These are phyloP conservation scores for Picochlorum sp. DNA, from an alignment of 139 green algal species.

Conservation along the genomic window DNA sequence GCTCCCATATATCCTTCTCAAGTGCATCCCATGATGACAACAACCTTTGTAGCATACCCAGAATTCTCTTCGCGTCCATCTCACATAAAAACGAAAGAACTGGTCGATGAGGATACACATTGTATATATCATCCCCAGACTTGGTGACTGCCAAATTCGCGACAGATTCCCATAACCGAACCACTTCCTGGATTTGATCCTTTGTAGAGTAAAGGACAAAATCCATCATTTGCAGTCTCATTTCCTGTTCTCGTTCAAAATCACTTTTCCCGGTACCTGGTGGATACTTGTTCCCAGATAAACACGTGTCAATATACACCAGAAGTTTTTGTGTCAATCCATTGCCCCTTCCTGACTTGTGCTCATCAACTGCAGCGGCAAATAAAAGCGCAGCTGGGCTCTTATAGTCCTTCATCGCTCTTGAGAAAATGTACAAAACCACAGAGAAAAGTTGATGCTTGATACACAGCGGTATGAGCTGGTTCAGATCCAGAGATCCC, in stretches of 20 bases:
- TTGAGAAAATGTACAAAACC: conserved; percentile 64
- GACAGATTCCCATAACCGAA: conserved; percentile 21
- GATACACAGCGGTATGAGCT: conserved; percentile 57
- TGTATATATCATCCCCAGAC: neutral
- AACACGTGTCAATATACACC: conserved; percentile 52
- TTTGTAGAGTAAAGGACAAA: conserved; percentile 32
- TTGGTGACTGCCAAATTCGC: conserved; percentile 7
- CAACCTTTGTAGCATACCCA: conserved; percentile 29
- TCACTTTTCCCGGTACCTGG: conserved; percentile 12
- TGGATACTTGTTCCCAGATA: conserved; percentile 34
- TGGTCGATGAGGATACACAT: conserved; percentile 12
- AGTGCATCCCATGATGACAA: conserved; percentile 41
- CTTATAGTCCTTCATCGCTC: conserved; percentile 64
- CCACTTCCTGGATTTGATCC: conserved; percentile 16
- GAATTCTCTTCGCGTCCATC: conserved; percentile 24
- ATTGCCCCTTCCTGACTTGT: neutral
- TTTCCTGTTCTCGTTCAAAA: conserved; percentile 3
- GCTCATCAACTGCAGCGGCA: conserved; percentile 28
- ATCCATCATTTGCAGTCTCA: conserved; percentile 26
- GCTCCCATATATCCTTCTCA: conserved; percentile 30
- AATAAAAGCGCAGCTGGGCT: conserved; percentile 69
- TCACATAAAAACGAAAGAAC: conserved; percentile 29
- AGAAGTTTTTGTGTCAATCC: conserved; percentile 29
- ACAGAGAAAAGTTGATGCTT: conserved; percentile 59
- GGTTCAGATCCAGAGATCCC: conserved; percentile 76